Evolutionary conservation across 768 basidiomycete genomes (phyloP).

Genomic region (Lentinula guzmanii): DNA sequence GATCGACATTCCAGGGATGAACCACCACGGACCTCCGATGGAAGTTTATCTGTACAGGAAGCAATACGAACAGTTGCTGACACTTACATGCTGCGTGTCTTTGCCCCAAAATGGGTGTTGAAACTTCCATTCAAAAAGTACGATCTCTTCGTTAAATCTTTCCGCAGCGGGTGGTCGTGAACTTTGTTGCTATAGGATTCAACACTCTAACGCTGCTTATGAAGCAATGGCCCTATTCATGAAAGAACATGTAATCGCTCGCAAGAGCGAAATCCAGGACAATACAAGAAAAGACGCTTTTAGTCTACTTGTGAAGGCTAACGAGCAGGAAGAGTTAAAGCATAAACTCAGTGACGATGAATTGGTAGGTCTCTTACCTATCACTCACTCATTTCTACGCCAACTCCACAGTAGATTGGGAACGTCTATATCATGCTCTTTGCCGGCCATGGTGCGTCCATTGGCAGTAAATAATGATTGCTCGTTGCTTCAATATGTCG

Average conservation of each 20-base stretch:
- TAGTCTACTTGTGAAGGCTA: conserved; percentile 38
- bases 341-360: conserved; percentile 33
- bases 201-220: conserved; percentile 20
- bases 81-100: conserved; percentile 16
- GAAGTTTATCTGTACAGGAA: conserved; percentile 31
- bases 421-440: conserved; percentile 48
- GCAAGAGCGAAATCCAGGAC: conserved; percentile 22
- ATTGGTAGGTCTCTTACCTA: conserved; percentile 22
- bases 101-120: conserved; percentile 32
- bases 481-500: not conserved
- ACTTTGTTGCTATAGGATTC: conserved; percentile 16
- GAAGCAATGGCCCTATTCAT: conserved; percentile 29
- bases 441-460: conserved; percentile 47
- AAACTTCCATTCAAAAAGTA: conserved; percentile 30
- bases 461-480: not conserved
- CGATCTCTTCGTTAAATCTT: not conserved
- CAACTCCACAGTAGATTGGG: conserved; percentile 31
- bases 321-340: conserved; percentile 36
- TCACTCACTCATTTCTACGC: not conserved
- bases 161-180: too few species aligned
- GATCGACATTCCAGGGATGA: conserved; percentile 10
- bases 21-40: conserved; percentile 29
- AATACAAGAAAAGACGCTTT: conserved; percentile 27
- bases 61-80: conserved; percentile 29
- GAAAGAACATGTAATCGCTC: conserved; percentile 27